Evolutionary conservation across 176 grass and related monocot genomes (phyloP).

Genomic region (Bolboschoenus planiculmis): DNA sequence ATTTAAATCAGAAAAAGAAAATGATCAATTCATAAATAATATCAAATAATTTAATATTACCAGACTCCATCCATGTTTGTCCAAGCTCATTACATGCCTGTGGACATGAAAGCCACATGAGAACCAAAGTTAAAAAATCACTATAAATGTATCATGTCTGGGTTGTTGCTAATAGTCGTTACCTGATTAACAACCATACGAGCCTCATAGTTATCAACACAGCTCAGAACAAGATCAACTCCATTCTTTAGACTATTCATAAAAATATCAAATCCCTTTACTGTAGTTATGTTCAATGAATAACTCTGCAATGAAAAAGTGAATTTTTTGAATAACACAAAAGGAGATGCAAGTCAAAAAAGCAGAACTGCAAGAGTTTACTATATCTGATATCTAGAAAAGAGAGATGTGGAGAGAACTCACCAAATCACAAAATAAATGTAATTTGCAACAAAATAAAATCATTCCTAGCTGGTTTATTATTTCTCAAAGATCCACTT

Average conservation of each 20-base stretch:
- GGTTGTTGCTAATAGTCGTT: neutral
- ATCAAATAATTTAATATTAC: conserved; percentile 24
- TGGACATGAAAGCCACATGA: neutral
- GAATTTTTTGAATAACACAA: neutral
- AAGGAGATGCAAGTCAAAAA: neutral
- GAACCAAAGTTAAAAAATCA: conserved; percentile 1
- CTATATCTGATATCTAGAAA: neutral
- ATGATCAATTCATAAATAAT: neutral
- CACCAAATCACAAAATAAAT: neutral
- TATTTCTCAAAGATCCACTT: neutral
- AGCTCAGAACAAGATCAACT: conserved; percentile 95
- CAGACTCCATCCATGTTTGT: conserved; percentile 98
- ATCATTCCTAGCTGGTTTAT: neutral
- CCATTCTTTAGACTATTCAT: conserved; percentile 64
- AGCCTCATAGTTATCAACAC: conserved; percentile 99
- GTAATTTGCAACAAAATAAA: neutral
- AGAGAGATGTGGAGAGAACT: neutral
- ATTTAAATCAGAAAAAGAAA: neutral
- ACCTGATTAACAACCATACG: conserved; percentile 99
- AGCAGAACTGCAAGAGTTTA: neutral
- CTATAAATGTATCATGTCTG: neutral
- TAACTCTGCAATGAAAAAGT: conserved; percentile 56
- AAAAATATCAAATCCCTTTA: conserved; percentile 90
- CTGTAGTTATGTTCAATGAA: conserved; percentile 90
- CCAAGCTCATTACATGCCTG: conserved; percentile 95